phyloP scores from a whole-genome alignment of 75 land plant species.

The Pinus albicaulis region DNA sequence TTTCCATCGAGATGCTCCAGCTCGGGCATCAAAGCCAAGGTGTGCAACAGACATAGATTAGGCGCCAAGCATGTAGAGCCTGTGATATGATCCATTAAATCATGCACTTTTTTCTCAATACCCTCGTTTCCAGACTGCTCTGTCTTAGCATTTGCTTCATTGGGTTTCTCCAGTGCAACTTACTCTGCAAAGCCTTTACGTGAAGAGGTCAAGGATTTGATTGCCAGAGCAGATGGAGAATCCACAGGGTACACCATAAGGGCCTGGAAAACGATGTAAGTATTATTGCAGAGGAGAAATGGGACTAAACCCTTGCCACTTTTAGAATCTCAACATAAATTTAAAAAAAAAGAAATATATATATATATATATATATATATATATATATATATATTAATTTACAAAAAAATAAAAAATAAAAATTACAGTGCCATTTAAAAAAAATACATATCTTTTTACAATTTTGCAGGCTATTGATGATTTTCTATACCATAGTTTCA shows the following conservation, averaged over 20 bases:
- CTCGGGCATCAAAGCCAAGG: constrained; percentile 78
- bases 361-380: no score
- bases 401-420: no score
- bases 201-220: neutral
- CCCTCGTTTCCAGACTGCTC: constrained; percentile 35
- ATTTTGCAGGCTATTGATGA: no score
- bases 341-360: no score
- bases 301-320: no score
- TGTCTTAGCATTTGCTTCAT: neutral
- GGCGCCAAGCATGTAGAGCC: constrained; percentile 53
- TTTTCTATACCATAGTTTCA: no score
- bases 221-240: neutral
- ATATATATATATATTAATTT: no score
- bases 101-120: constrained; percentile 56
- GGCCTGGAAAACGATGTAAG: neutral
- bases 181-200: neutral
- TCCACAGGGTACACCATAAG: neutral
- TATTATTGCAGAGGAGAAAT: no score
- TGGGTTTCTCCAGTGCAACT: neutral
- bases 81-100: constrained; percentile 63
- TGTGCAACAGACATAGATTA: constrained; percentile 59
- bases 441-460: no score
- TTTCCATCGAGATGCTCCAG: constrained; percentile 33
- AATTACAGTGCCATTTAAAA: no score
- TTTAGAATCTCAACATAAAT: no score